Base-by-base conservation (phyloP, 805 yeast genomes). In the Saturnispora silvae region DNA sequence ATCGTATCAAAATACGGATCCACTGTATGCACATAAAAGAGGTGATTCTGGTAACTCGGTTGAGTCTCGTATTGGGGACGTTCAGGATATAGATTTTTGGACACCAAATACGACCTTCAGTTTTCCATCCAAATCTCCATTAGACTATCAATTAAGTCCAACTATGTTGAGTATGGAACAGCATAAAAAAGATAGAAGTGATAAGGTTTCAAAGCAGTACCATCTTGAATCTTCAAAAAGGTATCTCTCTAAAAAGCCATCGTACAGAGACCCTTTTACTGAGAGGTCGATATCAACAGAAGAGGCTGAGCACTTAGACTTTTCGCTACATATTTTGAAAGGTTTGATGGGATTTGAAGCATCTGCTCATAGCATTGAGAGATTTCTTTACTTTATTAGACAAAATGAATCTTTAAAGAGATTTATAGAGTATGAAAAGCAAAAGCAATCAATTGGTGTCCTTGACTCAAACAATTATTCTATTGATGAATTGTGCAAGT, bases 401-500 rank as follows among this genome's bases (percentile, higher is more conserved):
- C 10, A 28, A 17, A 28, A 37, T 26, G 40, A 37, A 25, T 31
- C 32, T 11, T 22, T 37, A 25, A 37, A 27, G 24, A 22, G 22
- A 23, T 37, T 32, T 17, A 31, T 37, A 26, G 35, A 14, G 8
- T 19, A 32, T 27, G 40, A 37, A 37, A 37, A 24, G 30, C 34
- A 30, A 31, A 30, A 31, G 28, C 34, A 36, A 14, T 7, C 20
- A 7, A 18, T 28, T 9, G 39, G 39, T 11, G 15, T 4, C 4
- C 11, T 31, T 8, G 35, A 37, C 13, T 20, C 22, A n/a, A 29
- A 29, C 5, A 16, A 16, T 15, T 39, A 41, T 37, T 31, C 35
- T 31, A 41, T 41, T 33, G 39, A 42, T 32, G 46, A 44, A 24
- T 44, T 43, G 25, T 43, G 43, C 24, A 35, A 32, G 15, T 40